Evolutionary conservation across 2,329 filamentous ascomycete genomes (phyloP).

Genomic region (Raffaelea deltoideospora): DNA sequence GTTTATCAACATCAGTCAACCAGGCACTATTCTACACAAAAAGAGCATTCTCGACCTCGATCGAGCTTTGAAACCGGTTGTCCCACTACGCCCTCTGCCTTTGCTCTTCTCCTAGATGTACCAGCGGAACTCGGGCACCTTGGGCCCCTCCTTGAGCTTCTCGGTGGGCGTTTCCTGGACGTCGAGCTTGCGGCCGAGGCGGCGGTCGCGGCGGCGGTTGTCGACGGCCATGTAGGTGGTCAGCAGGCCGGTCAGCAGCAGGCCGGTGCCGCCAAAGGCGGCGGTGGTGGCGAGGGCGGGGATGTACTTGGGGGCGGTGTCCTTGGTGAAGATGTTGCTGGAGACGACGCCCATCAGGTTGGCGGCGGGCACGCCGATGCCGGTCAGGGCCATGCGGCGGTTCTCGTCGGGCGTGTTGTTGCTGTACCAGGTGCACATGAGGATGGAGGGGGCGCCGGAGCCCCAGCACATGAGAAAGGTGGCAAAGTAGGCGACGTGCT

Average conservation of each 20-base stretch:
- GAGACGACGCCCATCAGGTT: conserved; percentile 63
- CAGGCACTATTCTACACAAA: too few relatives aligned
- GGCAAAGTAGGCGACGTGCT: conserved; percentile 9
- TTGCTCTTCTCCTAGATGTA: conserved; percentile 13
- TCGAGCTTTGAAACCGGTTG: too few relatives aligned
- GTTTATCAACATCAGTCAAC: too few relatives aligned
- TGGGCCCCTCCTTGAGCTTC: conserved; percentile 37
- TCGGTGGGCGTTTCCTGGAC: conserved; percentile 43
- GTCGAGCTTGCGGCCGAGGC: conserved; percentile 36
- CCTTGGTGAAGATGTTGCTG: conserved; percentile 49
- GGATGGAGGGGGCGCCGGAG: conserved; percentile 8
- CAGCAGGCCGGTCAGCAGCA: conserved; percentile 36
- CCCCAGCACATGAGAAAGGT: conserved; percentile 6
- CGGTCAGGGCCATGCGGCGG: conserved; percentile 10
- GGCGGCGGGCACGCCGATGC: conserved; percentile 57
- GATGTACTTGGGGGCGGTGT: conserved; percentile 51
- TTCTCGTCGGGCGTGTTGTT: conserved; percentile 12
- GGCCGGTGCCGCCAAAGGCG: conserved; percentile 45
- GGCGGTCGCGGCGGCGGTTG: conserved; percentile 43
- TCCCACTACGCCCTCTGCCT: too few relatives aligned
- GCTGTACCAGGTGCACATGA: conserved; percentile 9
- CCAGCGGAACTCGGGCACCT: conserved; percentile 40
- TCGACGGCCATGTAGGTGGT: conserved; percentile 51
- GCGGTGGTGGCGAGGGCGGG: conserved; percentile 51
- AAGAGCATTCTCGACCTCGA: too few relatives aligned